A percentile compares a stretch with the other conserved stretches of the same genome.
Conservation (phyloP, 805 yeast genomes). For the Candida koratica region DNA sequence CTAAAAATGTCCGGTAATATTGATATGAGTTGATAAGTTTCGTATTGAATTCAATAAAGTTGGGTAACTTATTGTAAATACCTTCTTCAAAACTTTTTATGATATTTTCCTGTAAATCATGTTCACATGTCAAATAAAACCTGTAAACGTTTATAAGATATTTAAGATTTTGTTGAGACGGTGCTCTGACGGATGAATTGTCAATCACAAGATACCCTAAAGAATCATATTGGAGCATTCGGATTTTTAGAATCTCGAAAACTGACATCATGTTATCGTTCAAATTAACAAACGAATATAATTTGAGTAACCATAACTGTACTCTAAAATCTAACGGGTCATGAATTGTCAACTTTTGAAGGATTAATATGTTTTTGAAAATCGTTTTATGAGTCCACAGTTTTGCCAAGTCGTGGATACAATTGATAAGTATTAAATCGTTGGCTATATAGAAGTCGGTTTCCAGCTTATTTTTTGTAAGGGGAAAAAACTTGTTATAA, state of each 20-base stretch:
- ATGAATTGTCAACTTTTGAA: constrained; percentile 51
- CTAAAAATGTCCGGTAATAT: constrained; percentile 31
- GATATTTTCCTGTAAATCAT: constrained; percentile 48
- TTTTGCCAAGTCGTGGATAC: constrained; percentile 22
- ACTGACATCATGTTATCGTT: constrained; percentile 46
- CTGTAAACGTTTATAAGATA: constrained; percentile 30
- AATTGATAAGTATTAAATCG: constrained; percentile 58
- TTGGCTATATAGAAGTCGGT: constrained; percentile 67
- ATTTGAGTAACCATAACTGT: constrained; percentile 63
- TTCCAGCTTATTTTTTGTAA: constrained; percentile 18
- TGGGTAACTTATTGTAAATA: constrained; percentile 62
- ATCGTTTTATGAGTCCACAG: constrained; percentile 14
- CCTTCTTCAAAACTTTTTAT: constrained; percentile 53
- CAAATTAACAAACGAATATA: constrained; percentile 59
- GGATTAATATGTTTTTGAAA: constrained; percentile 43
- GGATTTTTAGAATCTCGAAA: constrained; percentile 56
- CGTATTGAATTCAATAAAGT: constrained; percentile 58
- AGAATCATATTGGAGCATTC: constrained; percentile 74
- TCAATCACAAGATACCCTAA: constrained; percentile 45
- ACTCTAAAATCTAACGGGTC: constrained; percentile 76
- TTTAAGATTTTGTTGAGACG: constrained; percentile 39
- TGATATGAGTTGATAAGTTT: constrained; percentile 49
- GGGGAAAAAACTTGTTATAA: constrained; percentile 16
- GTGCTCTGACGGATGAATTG: constrained; percentile 29
- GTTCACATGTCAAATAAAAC: constrained; percentile 53